Evolutionary conservation across 2,329 filamentous ascomycete genomes (phyloP).

Genomic region (Huntiella omanensis): DNA sequence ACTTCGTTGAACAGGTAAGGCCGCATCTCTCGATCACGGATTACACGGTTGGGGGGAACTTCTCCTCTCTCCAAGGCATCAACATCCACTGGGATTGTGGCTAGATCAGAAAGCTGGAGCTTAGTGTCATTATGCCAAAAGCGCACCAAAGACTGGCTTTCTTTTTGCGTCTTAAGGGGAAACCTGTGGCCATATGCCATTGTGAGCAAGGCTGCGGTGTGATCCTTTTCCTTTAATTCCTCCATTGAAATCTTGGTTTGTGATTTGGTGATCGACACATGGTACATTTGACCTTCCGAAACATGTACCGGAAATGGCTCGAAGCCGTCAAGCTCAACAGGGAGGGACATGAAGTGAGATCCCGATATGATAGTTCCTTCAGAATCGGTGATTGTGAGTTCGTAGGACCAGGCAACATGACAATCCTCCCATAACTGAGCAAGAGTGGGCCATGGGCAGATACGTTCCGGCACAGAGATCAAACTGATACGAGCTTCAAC

Average conservation of each 20-base stretch:
- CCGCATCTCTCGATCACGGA: constrained; percentile 14
- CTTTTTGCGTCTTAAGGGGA: neutral
- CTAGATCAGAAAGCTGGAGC: constrained; percentile 2
- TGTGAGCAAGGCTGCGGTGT: constrained; percentile 4
- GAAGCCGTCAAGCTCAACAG: constrained; percentile 22
- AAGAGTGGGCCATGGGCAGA: constrained; percentile 29
- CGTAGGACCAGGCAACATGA: constrained; percentile 14
- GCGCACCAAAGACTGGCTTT: neutral
- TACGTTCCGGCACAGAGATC: constrained; percentile 20
- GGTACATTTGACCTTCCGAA: constrained; percentile 20
- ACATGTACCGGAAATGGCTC: constrained; percentile 23
- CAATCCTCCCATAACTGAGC: constrained; percentile 23
- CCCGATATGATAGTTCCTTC: constrained; percentile 16
- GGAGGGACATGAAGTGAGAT: constrained; percentile 26
- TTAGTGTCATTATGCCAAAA: neutral
- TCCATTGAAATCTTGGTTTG: neutral
- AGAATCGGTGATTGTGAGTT: constrained; percentile 20
- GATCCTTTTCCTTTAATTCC: constrained; percentile 16
- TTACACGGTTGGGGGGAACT: constrained; percentile 13
- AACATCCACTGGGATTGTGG: neutral
- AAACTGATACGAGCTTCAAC: constrained; percentile 21
- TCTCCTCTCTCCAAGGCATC: constrained; percentile 15
- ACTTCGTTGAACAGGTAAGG: constrained; percentile 25
- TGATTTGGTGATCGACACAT: constrained; percentile 16
- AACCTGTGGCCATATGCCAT: constrained; percentile 5